Percentiles rank a stretch among this genome's conserved stretches.
Evolutionary conservation across 163 green algal genomes (phyloP).

Genomic region (Coccomyxa subellipsoidea): DNA sequence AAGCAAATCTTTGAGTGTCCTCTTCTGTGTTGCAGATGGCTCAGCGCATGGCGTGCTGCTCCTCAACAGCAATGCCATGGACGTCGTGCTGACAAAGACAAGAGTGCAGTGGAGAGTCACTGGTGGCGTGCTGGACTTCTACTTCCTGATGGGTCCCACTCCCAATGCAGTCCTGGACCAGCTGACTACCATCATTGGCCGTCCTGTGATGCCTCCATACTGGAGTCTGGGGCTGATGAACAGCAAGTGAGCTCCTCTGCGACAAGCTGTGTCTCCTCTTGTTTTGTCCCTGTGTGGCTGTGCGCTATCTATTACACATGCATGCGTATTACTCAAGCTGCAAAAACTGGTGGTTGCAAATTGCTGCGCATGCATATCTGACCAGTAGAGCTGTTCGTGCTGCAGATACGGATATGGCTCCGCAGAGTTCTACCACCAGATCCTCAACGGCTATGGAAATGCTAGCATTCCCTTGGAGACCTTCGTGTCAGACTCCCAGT

Average conservation of each 20-base stretch:
- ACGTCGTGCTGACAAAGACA: conserved; percentile 42
- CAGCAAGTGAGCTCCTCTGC: conserved; percentile 52
- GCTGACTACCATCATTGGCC: conserved; percentile 53
- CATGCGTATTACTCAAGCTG: too few species aligned
- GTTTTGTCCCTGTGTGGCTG: neutral
- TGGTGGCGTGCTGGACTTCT: conserved; percentile 31
- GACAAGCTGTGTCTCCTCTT: too few species aligned
- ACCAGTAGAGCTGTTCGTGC: neutral
- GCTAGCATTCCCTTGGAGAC: conserved; percentile 58
- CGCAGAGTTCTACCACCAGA: conserved; percentile 37
- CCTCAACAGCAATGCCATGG: conserved; percentile 71
- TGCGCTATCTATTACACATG: too few species aligned
- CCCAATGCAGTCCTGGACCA: conserved; percentile 51
- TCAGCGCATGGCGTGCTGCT: conserved; percentile 53
- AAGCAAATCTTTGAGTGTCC: too few species aligned
- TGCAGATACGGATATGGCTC: conserved; percentile 55
- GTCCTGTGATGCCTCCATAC: conserved; percentile 54
- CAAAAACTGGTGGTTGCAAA: too few species aligned
- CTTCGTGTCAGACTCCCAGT: conserved; percentile 55
- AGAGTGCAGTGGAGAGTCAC: conserved; percentile 33
- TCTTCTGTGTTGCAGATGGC: conserved; percentile 38
- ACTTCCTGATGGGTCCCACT: conserved; percentile 38
- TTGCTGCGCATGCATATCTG: too few species aligned
- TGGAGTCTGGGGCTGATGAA: conserved; percentile 72
- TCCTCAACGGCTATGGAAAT: conserved; percentile 51